Evolutionary conservation across 257 asterid species (phyloP).

Genomic region (Marsdenia floribunda): DNA sequence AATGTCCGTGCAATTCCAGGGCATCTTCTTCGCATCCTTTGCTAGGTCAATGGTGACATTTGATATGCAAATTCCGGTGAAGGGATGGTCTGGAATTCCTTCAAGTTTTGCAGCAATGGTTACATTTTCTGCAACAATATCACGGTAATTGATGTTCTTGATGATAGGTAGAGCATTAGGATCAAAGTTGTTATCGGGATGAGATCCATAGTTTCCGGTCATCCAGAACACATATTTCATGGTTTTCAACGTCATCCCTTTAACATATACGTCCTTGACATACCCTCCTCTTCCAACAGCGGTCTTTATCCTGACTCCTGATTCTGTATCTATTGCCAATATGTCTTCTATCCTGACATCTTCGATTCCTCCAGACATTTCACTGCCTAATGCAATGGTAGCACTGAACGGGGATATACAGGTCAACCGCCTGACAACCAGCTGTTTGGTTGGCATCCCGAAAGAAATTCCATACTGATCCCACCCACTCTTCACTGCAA

Average conservation of each 20-base stretch:
- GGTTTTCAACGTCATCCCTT: conserved; percentile 70
- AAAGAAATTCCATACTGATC: conserved; percentile 81
- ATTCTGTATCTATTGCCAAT: conserved; percentile 71
- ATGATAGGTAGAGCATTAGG: conserved; percentile 86
- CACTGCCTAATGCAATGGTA: conserved; percentile 87
- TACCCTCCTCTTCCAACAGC: conserved; percentile 80
- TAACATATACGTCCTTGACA: conserved; percentile 71
- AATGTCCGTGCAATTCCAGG: conserved; percentile 86
- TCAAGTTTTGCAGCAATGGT: conserved; percentile 31
- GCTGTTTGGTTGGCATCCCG: conserved; percentile 95
- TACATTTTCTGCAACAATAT: conserved; percentile 85
- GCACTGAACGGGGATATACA: conserved; percentile 91
- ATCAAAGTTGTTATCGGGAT: conserved; percentile 71
- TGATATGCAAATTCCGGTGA: conserved; percentile 26
- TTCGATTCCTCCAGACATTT: conserved; percentile 95
- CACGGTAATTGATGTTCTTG: conserved; percentile 65
- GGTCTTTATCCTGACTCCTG: conserved; percentile 84
- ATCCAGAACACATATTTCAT: conserved; percentile 98
- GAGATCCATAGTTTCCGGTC: conserved; percentile 92
- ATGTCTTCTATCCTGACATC: conserved; percentile 80
- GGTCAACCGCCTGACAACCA: conserved; percentile 63
- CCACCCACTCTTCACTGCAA: conserved; percentile 98
- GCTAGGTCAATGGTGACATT: conserved; percentile 73
- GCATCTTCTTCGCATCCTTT: conserved; percentile 47
- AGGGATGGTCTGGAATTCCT: conserved; percentile 15